Evolutionary conservation across 495 filamentous ascomycete genomes (phyloP).

Genomic region (Penicillium tannophilum): DNA sequence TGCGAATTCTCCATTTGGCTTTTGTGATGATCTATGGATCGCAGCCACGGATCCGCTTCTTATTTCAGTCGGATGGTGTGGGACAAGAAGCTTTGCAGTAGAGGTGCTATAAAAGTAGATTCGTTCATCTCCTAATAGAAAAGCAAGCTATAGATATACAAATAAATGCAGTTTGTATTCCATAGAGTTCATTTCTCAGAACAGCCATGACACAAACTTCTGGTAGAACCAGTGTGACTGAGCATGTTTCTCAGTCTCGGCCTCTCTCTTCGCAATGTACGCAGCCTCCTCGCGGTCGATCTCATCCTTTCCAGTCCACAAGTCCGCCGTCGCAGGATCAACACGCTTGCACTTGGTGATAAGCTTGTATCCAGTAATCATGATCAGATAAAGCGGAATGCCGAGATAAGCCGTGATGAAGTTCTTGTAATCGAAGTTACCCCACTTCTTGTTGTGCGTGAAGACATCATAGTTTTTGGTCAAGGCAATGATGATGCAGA

Average conservation of each 20-base stretch:
- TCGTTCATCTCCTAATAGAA: too few species aligned
- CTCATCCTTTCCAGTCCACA: constrained; percentile 70
- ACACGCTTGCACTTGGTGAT: constrained; percentile 54
- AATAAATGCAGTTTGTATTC: too few species aligned
- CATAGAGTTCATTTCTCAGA: too few species aligned
- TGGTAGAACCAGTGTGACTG: constrained; percentile 59
- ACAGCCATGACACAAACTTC: constrained; percentile 67
- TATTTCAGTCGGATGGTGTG: too few species aligned
- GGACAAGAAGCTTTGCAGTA: too few species aligned
- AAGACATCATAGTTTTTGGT: constrained; percentile 83
- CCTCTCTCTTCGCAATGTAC: constrained; percentile 60
- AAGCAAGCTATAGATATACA: neutral
- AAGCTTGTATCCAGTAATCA: constrained; percentile 73
- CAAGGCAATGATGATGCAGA: constrained; percentile 70
- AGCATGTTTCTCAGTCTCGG: constrained; percentile 40
- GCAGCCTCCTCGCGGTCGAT: constrained; percentile 75
- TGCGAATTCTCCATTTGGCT: too few species aligned
- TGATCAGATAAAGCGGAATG: constrained; percentile 73
- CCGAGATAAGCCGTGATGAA: constrained; percentile 84
- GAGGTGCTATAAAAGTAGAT: too few species aligned
- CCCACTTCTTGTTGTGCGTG: constrained; percentile 48
- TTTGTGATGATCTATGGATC: too few species aligned
- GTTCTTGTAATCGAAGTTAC: constrained; percentile 66
- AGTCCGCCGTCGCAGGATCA: constrained; percentile 60
- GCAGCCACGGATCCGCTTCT: too few species aligned